A percentile compares a stretch with the other conserved stretches of the same genome.
Conservation (phyloP, 2,329 filamentous ascomycete species). For the Hypoxylon sp. region DNA sequence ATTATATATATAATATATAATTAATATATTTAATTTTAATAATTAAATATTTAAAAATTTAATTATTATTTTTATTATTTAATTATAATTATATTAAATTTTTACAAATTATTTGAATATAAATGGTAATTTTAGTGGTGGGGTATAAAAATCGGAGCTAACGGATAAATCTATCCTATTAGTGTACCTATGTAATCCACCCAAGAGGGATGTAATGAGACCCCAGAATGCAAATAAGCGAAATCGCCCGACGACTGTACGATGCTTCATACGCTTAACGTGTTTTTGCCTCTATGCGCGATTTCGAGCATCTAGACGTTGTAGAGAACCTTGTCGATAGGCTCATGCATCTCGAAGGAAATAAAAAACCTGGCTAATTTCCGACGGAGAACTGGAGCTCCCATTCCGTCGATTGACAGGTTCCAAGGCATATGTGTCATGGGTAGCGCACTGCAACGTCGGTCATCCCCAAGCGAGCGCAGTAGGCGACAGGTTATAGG, state of each 20-base stretch:
- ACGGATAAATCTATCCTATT: too few species aligned
- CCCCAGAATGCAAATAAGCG: not conserved
- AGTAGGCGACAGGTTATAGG: not conserved
- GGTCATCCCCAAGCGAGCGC: constrained; percentile 26
- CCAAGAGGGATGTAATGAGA: not conserved
- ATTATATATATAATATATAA: too few species aligned
- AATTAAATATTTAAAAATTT: too few species aligned
- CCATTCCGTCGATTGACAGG: constrained; percentile 7
- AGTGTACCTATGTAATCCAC: too few species aligned
- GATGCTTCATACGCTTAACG: not conserved
- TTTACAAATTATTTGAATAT: too few species aligned
- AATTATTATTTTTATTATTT: too few species aligned
- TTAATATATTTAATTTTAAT: too few species aligned
- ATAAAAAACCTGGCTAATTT: constrained; percentile 21
- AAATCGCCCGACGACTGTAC: constrained; percentile 3
- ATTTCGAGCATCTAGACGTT: not conserved
- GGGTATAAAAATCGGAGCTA: too few species aligned
- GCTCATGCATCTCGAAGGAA: constrained; percentile 4
- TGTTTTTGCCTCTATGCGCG: not conserved
- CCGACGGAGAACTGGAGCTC: constrained; percentile 29
- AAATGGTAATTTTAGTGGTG: too few species aligned
- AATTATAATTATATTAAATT: too few species aligned
- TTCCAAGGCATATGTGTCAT: constrained; percentile 25
- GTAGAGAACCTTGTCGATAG: not conserved
- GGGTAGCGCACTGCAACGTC: constrained; percentile 32